Percentiles rank a stretch among this genome's conserved stretches.
These are phyloP conservation scores for Annulohypoxylon nitens DNA, from an alignment of 495 filamentous ascomycete genomes.

Conservation along the genomic window DNA sequence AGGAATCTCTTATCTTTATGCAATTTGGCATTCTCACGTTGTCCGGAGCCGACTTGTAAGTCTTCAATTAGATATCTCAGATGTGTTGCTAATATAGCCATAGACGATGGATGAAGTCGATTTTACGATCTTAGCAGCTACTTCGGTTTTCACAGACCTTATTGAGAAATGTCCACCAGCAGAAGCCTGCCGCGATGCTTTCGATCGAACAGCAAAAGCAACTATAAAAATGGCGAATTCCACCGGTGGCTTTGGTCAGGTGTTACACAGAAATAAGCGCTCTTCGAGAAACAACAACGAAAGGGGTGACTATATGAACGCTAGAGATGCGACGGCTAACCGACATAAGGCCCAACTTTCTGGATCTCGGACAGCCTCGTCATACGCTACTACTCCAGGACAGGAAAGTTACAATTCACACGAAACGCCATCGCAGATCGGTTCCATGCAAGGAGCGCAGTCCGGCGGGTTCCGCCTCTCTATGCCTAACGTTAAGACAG, in stretches of 20 bases:
- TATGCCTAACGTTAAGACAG: conserved; percentile 54
- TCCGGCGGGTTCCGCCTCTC: conserved; percentile 48
- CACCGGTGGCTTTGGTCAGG: conserved; percentile 80
- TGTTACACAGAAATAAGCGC: conserved; percentile 46
- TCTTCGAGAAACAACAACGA: conserved; percentile 45
- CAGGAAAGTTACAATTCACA: conserved; percentile 46
- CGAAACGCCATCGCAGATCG: conserved; percentile 43
- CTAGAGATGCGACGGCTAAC: conserved; percentile 53
- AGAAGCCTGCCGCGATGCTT: conserved; percentile 90
- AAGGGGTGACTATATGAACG: conserved; percentile 52
- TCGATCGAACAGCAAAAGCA: conserved; percentile 94
- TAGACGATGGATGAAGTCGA: conserved; percentile 95
- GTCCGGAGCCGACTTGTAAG: conserved; percentile 86
- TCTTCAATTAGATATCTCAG: conserved; percentile 18
- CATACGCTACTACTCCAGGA: conserved; percentile 40
- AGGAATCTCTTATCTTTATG: conserved; percentile 95
- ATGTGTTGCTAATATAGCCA: conserved; percentile 50
- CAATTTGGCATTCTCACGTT: conserved; percentile 94
- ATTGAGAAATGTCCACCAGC: conserved; percentile 66
- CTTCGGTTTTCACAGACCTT: conserved; percentile 68
- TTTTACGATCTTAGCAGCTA: conserved; percentile 94
- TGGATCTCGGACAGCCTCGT: conserved; percentile 40
- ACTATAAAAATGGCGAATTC: conserved; percentile 92
- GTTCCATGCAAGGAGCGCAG: conserved; percentile 46
- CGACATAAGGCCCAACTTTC: conserved; percentile 45